phyloP scores from a whole-genome alignment of 164 flowering plant species.

The Liquidambar formosana region DNA sequence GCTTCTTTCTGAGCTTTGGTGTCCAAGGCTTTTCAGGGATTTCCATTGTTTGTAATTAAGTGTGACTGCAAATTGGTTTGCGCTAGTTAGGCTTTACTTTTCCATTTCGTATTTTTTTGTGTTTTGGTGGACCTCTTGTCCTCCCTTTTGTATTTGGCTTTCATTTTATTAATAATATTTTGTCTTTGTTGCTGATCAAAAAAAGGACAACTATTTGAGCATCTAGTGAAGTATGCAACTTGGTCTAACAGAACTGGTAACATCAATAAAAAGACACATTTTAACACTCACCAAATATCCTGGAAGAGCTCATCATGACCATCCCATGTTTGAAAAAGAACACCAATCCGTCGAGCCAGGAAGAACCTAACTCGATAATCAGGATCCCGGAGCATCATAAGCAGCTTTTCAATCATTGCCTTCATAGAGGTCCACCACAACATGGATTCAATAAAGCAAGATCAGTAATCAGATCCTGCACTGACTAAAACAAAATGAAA shows the following conservation, averaged over 20 bases:
- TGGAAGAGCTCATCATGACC: constrained; percentile 88
- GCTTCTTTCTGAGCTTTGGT: too few species aligned
- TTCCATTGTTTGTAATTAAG: too few species aligned
- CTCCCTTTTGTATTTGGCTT: too few species aligned
- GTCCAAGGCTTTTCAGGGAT: too few species aligned
- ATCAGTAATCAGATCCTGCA: neutral
- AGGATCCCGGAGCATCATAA: constrained; percentile 72
- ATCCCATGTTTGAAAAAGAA: constrained; percentile 95
- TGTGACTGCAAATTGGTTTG: too few species aligned
- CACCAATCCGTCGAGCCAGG: constrained; percentile 68
- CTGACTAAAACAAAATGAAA: neutral
- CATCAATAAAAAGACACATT: too few species aligned
- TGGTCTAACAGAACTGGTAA: neutral
- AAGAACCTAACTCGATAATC: constrained; percentile 86
- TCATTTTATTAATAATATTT: too few species aligned
- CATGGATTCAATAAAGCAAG: constrained; percentile 4
- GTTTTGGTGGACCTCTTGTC: too few species aligned
- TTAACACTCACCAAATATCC: constrained; percentile 72
- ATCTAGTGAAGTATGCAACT: neutral
- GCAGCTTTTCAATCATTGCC: constrained; percentile 78
- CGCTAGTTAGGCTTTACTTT: too few species aligned
- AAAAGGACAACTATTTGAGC: neutral
- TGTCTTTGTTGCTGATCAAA: too few species aligned
- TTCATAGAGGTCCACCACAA: constrained; percentile 18
- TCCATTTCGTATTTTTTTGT: too few species aligned